Percentiles rank a stretch among this genome's conserved stretches.
Evolutionary conservation across 495 filamentous ascomycete genomes (phyloP).

Genomic region (Talaromyces ruber): DNA sequence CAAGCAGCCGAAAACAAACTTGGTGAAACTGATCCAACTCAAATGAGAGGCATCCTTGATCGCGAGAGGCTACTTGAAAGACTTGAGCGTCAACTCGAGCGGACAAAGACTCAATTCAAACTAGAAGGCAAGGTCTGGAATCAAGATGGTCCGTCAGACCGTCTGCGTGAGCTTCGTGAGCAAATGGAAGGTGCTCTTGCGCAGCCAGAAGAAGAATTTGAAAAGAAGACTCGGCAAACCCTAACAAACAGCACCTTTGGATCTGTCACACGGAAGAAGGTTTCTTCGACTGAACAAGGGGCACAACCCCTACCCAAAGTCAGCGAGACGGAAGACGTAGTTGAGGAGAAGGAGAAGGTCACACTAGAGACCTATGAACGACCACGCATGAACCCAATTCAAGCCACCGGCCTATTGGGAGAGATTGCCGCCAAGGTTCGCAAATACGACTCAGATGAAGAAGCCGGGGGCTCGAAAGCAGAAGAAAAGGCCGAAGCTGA

Average conservation of each 20-base stretch:
- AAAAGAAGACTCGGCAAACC: conserved; percentile 40
- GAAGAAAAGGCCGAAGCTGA: conserved; percentile 27
- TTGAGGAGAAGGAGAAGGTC: conserved; percentile 44
- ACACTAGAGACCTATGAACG: conserved; percentile 59
- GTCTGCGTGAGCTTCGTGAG: conserved; percentile 84
- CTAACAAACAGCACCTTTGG: conserved; percentile 53
- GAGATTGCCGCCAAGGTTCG: conserved; percentile 77
- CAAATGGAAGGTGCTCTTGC: conserved; percentile 70
- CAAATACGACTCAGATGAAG: conserved; percentile 66
- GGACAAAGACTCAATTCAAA: conserved; percentile 97
- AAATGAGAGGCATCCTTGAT: conserved; percentile 88
- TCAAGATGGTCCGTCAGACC: conserved; percentile 79
- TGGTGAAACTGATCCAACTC: conserved; percentile 56
- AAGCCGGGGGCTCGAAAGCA: conserved; percentile 47
- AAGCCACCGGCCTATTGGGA: conserved; percentile 65
- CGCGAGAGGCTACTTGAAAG: conserved; percentile 85
- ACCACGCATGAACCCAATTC: conserved; percentile 64
- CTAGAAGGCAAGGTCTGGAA: conserved; percentile 93
- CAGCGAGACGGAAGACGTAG: conserved; percentile 34
- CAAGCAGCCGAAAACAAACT: conserved; percentile 41
- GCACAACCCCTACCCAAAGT: conserved; percentile 27
- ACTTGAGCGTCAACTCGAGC: conserved; percentile 87
- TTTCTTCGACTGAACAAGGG: conserved; percentile 39
- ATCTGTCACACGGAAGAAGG: conserved; percentile 54
- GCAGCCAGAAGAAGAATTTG: conserved; percentile 37